Conservation (phyloP, 345 rosid species). For the Atalantia buxifolia region DNA sequence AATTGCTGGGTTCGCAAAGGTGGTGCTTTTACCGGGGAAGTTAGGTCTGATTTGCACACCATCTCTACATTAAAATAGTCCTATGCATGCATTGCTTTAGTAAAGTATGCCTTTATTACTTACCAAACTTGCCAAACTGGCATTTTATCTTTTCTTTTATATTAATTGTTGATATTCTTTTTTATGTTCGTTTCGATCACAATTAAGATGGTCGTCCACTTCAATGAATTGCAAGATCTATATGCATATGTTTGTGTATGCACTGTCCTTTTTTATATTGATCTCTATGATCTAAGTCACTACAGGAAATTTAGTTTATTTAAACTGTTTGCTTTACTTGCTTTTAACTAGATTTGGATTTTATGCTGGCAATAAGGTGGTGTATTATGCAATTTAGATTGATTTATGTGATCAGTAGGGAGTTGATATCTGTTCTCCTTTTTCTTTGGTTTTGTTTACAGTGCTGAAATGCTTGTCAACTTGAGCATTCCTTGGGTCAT, state of each 20-base stretch:
- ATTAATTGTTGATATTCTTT: neutral
- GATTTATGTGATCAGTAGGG: neutral
- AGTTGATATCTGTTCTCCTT: neutral
- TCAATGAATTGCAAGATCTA: neutral
- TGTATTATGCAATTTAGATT: neutral
- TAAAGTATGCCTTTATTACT: neutral
- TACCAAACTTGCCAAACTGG: neutral
- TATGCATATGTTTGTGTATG: neutral
- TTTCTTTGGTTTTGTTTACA: neutral
- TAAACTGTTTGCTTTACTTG: neutral
- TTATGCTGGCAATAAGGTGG: neutral
- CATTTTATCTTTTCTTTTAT: neutral
- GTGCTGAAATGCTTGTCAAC: constrained; percentile 73
- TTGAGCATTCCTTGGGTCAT: constrained; percentile 64
- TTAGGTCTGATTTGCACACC: constrained; percentile 38
- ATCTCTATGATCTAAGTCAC: neutral
- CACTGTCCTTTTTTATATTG: neutral
- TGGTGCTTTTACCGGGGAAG: constrained; percentile 69
- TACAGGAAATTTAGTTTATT: neutral
- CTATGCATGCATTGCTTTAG: neutral
- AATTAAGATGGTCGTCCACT: neutral
- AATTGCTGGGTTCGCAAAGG: constrained; percentile 75
- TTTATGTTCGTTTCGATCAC: neutral
- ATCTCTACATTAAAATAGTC: neutral
- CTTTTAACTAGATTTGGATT: neutral